phyloP scores from a whole-genome alignment of 495 filamentous ascomycete genomes.

The Trichoderma gamsii region DNA sequence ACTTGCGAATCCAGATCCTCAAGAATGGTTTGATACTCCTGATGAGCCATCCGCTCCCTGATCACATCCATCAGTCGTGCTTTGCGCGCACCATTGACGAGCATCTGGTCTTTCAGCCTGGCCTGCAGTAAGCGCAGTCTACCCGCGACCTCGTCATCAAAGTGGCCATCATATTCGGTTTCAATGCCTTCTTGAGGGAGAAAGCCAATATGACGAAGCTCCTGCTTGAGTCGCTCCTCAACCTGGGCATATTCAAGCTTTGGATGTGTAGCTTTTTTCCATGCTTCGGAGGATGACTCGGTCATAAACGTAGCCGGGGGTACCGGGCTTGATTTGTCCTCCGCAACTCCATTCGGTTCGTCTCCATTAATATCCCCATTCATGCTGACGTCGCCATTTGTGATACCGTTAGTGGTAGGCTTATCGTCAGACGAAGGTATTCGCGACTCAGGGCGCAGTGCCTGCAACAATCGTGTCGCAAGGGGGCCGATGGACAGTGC shows the following conservation, averaged over 20 bases:
- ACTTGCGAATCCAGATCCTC: conserved; percentile 96
- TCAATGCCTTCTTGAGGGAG: conserved; percentile 55
- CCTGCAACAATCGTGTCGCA: conserved; percentile 71
- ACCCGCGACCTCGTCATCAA: conserved; percentile 90
- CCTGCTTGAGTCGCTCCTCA: conserved; percentile 83
- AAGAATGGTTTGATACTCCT: conserved; percentile 93
- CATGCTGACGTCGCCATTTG: conserved; percentile 46
- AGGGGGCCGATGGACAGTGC: conserved; percentile 86
- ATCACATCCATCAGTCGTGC: conserved; percentile 76
- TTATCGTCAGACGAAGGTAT: conserved; percentile 53
- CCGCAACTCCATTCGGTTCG: conserved; percentile 24
- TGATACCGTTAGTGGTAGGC: conserved; percentile 47
- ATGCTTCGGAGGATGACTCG: conserved; percentile 55
- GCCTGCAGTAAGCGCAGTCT: conserved; percentile 78
- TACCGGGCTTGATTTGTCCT: conserved; percentile 39
- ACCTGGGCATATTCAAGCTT: conserved; percentile 78
- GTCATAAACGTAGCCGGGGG: conserved; percentile 72
- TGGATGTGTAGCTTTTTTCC: conserved; percentile 51
- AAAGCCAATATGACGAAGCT: conserved; percentile 91
- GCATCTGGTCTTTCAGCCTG: conserved; percentile 70
- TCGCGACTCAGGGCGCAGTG: conserved; percentile 77
- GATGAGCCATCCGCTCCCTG: conserved; percentile 84
- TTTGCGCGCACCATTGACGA: conserved; percentile 86
- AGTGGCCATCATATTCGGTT: conserved; percentile 76
- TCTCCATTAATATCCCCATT: conserved; percentile 49